Conservation (phyloP, 2,329 filamentous ascomycete genomes). For the Eutypa lata region DNA sequence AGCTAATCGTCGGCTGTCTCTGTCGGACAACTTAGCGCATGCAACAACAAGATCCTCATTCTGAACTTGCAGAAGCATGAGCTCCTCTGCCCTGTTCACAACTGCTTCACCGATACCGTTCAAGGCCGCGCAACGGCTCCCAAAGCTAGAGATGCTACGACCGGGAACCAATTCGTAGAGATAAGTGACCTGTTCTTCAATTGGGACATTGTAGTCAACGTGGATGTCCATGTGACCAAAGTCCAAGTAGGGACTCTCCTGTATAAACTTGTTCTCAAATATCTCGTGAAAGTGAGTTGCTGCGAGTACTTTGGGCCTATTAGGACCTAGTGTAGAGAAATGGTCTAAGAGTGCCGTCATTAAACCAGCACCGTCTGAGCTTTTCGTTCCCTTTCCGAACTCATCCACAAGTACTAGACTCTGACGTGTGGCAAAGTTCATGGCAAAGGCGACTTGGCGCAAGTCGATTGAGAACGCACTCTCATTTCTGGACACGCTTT, state of each 20-base stretch:
- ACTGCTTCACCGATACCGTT: slow-evolving; percentile 76
- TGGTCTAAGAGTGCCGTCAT: slow-evolving; percentile 56
- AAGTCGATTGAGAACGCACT: slow-evolving; percentile 74
- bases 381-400: slow-evolving; percentile 68
- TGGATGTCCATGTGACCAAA: slow-evolving; percentile 73
- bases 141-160: slow-evolving; percentile 77
- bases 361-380: slow-evolving; percentile 56
- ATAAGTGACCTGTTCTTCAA: slow-evolving; percentile 66
- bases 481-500: slow-evolving; percentile 56
- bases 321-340: slow-evolving; percentile 43
- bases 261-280: slow-evolving; percentile 61
- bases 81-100: slow-evolving; percentile 70
- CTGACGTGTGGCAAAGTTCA: slow-evolving; percentile 69
- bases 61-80: slow-evolving; percentile 64
- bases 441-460: slow-evolving; percentile 76
- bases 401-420: slow-evolving; percentile 92
- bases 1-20: slow-evolving; percentile 67
- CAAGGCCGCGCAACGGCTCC: slow-evolving; percentile 78
- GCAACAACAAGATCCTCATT: slow-evolving; percentile 74
- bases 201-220: slow-evolving; percentile 49
- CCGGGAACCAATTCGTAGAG: slow-evolving; percentile 70
- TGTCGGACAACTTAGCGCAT: slow-evolving; percentile 64
- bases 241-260: slow-evolving; percentile 44
- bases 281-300: slow-evolving; percentile 70
- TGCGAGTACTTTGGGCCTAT: slow-evolving; percentile 55